phyloP scores from a whole-genome alignment of 1,139 yeast genomes.

The Pichia sp. region DNA sequence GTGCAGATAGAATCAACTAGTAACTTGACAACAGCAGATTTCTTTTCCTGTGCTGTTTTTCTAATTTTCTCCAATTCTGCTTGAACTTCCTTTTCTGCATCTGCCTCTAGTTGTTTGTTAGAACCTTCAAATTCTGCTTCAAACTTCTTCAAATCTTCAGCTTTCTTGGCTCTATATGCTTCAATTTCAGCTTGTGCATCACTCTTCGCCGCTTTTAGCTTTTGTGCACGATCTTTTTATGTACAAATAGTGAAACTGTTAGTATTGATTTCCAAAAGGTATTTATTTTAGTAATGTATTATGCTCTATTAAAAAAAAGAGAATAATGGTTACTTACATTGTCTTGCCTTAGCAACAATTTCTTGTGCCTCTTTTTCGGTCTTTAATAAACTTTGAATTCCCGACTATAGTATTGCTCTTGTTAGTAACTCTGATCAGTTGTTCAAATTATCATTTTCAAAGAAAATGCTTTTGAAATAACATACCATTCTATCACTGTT shows the following conservation, averaged over 20 bases:
- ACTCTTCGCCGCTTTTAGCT: conserved; percentile 87
- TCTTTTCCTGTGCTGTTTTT: conserved; percentile 55
- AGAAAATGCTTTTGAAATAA: too few relatives aligned
- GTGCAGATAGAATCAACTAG: conserved; percentile 72
- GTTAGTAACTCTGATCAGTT: background rate
- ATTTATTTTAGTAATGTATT: too few relatives aligned
- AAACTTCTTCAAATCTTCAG: conserved; percentile 65
- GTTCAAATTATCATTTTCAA: too few relatives aligned
- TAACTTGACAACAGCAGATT: conserved; percentile 60
- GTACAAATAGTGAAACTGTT: background rate
- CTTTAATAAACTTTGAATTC: conserved; percentile 33
- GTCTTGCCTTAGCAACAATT: conserved; percentile 85
- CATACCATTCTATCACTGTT: too few relatives aligned
- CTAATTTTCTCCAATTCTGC: conserved; percentile 40
- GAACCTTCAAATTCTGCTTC: conserved; percentile 58
- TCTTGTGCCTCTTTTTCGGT: conserved; percentile 97
- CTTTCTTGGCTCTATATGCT: conserved; percentile 79
- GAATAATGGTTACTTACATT: conserved; percentile 42
- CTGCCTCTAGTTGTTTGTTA: conserved; percentile 45
- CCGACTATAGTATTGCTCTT: conserved; percentile 22
- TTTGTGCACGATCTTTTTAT: conserved; percentile 55
- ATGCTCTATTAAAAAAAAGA: too few relatives aligned
- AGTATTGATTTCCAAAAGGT: conserved; percentile 1
- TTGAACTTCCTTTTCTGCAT: conserved; percentile 39
- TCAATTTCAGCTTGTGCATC: conserved; percentile 90